Base-by-base conservation (phyloP, 1,139 yeast genomes). In the Geotrichum klebahnii region DNA sequence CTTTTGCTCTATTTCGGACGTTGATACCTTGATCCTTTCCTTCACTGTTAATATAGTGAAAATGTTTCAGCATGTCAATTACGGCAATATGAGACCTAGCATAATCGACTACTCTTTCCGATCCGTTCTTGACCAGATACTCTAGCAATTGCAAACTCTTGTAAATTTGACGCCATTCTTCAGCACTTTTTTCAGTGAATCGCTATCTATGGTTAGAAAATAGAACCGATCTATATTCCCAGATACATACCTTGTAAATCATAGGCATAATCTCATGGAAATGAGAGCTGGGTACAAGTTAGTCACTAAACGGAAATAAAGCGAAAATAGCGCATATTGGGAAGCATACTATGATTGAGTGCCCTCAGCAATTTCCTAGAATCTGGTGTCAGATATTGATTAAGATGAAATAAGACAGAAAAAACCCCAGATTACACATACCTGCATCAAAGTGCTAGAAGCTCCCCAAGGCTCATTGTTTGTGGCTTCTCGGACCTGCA, bases 391-490 rank as follows among this genome's bases (percentile, higher is more conserved):
- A 22, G 14, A 10, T 6, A 14, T n/a, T 28, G 42, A 14, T 31
- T 28, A 31, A 6, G 10, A 26, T 17, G 38, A 17, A 9, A 4
- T 36, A n/a, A 34, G 24, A 22, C 14, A 32, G 36, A 31, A 23
- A 12, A 22, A 6, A 23, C 8, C 19, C n/a, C n/a, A n/a, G n/a
- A n/a, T n/a, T n/a, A 5, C 4, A 53, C 62, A 20, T 53, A 61
- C 63, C 57, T 71, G 85, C 97, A 94, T 92, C 64, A 86, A 72
- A 1, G 96, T 79, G 3, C 94, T 79, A 1, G 95, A 82, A 2
- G 97, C 95, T n/a, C 98, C 98, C 99, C 99, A 92, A 1, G 98
- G 98, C 68, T 92, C 99, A 66, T 92, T 92, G 67, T 92, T 92
- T 51, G 98, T 92, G 43, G 97, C 97, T 68, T 92, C 97, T 56